Evolutionary conservation across 2,329 filamentous ascomycete genomes (phyloP), one percentile per base, ranked within the genome.

Genomic region (Sclerotinia borealis): DNA sequence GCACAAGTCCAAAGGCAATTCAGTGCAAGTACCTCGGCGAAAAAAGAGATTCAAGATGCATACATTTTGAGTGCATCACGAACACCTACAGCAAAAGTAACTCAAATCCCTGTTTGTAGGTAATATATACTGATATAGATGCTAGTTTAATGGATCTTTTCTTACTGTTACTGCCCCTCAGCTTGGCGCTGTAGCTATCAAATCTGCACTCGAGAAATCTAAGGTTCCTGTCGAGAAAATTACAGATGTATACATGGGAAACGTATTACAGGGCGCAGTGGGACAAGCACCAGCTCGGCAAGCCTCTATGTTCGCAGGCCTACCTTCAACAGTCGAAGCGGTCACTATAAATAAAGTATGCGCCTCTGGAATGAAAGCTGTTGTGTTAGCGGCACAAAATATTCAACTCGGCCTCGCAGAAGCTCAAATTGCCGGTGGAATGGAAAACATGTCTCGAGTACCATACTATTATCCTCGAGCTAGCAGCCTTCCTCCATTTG

Each of bases 311-410:
- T 93, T 96, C 73, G 92, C 95, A 4, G 93, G 93, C 2, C 85
- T 98, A 4, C 83, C 92, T 11, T 80, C 86, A n/a, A 85, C 83
- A 8, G 84, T 96, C 63, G 95, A 99, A 78, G 90, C 93, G 41
- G 88, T 89, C 58, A 98, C 95, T 19, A 88, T 99, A 77, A 99
- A 99, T 83, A 99, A 99, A 79, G 95, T 99, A 65, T 99, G 95
- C 80, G 90, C 95, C 4, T 97, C 93, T 0, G 95, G 95, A 6
- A 81, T 99, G 68, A 99, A 99, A 77, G 90, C 95, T 1, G 92
- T 98, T 5, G 87, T 85, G 27, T 84, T 98, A 50, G 95, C 93
- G 1, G 93, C 93, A 1, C 92, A 96, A 74, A 95, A 96, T 73
- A 96, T 98, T 71, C 91, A 97, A 77, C 84, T 99, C 13, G 93